A percentile compares a stretch with the other conserved stretches of the same genome.
phyloP scores from a whole-genome alignment of 2,329 filamentous ascomycete species.

The Penicillium fuscoglaucum region DNA sequence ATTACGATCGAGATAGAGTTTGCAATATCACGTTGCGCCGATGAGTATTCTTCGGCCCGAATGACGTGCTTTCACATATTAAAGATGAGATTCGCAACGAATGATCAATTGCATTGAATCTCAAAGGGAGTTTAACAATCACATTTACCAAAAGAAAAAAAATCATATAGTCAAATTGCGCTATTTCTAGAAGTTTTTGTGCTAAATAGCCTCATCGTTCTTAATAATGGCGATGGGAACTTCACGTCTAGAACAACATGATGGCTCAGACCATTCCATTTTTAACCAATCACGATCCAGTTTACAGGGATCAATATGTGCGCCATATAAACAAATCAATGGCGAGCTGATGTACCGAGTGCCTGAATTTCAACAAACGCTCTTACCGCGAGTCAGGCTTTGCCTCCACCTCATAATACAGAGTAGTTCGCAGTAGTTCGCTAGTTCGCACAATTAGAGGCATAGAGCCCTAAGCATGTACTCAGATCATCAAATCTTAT shows the following conservation, averaged over 20 bases:
- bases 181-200: background rate
- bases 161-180: background rate
- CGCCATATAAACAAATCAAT: background rate
- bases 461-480: background rate
- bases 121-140: background rate
- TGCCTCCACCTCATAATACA: background rate
- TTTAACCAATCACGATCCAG: background rate
- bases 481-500: background rate
- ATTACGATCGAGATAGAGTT: background rate
- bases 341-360: background rate
- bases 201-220: background rate
- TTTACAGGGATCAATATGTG: background rate
- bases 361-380: background rate
- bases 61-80: constrained; percentile 14
- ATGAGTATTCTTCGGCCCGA: constrained; percentile 12
- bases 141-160: too few relatives aligned
- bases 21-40: constrained; percentile 3
- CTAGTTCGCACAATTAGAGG: background rate
- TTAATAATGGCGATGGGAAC: background rate
- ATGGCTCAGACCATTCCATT: background rate
- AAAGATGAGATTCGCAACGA: too few relatives aligned
- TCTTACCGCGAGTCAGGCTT: background rate
- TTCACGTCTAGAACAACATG: background rate
- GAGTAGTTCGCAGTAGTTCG: background rate
- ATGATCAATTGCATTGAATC: background rate